Evolutionary conservation across 2,329 filamentous ascomycete species (phyloP).

Genomic region (Phaeoacremonium minimum): DNA sequence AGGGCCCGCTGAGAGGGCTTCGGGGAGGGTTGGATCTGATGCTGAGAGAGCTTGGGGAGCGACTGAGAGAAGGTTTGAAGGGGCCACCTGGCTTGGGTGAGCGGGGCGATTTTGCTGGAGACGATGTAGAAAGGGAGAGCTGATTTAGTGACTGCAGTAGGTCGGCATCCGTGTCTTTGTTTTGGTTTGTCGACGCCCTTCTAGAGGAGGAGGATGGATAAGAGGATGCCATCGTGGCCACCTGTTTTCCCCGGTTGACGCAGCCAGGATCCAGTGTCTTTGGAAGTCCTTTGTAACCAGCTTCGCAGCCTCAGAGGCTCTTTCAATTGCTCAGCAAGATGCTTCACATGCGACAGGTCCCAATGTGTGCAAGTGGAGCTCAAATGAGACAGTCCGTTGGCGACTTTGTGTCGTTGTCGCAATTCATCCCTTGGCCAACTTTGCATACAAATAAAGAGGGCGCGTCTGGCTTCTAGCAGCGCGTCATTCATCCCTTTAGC

Average conservation of each 20-base stretch:
- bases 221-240: too few relatives aligned
- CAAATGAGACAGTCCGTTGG: not conserved
- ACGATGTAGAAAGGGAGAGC: constrained; percentile 5
- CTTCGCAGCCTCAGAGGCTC: not conserved
- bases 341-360: not conserved
- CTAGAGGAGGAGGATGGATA: not conserved
- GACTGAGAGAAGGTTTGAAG: constrained; percentile 29
- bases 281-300: not conserved
- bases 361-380: not conserved
- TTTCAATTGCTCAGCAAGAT: not conserved
- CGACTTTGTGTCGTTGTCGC: not conserved
- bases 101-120: constrained; percentile 8
- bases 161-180: not conserved
- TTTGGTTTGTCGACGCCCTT: not conserved
- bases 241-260: not conserved
- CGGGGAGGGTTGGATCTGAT: constrained; percentile 31
- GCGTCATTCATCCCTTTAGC: too few relatives aligned
- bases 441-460: too few relatives aligned
- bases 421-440: not conserved
- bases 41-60: constrained; percentile 31
- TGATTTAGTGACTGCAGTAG: not conserved
- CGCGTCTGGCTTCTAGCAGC: too few relatives aligned
- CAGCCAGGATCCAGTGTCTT: not conserved
- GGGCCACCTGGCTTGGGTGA: constrained; percentile 20
- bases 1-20: constrained; percentile 32